phyloP scores from a whole-genome alignment of 805 yeast species.

The Wickerhamiella siamensis region DNA sequence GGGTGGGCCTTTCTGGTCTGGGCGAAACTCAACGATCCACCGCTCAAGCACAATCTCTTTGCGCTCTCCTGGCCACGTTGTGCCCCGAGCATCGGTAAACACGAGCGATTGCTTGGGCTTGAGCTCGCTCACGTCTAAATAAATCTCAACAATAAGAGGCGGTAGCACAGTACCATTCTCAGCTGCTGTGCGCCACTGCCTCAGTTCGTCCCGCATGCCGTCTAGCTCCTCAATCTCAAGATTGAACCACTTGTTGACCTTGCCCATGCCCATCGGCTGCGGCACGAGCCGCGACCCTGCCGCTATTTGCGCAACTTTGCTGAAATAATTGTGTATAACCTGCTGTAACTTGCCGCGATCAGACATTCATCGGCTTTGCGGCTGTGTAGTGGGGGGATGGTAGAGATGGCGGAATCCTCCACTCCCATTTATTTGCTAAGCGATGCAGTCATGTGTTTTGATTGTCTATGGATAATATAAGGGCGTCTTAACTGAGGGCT shows the following conservation, averaged over 20 bases:
- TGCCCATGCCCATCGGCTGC: constrained; percentile 4
- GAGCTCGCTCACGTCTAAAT: constrained; percentile 48
- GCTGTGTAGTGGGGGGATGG: too few species aligned
- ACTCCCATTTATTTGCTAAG: too few species aligned
- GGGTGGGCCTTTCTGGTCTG: constrained; percentile 15
- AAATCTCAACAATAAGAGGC: constrained; percentile 75
- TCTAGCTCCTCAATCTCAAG: constrained; percentile 28
- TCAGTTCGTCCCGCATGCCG: constrained; percentile 39
- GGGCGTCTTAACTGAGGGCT: too few species aligned
- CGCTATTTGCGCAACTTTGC: constrained; percentile 27
- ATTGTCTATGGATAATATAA: too few species aligned
- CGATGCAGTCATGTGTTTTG: too few species aligned
- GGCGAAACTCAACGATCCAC: constrained; percentile 77
- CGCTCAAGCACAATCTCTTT: constrained; percentile 85
- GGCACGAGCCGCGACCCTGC: constrained; percentile 15
- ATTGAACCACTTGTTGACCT: constrained; percentile 27
- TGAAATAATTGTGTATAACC: constrained; percentile 27
- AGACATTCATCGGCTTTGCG: constrained; percentile 4
- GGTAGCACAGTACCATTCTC: constrained; percentile 20
- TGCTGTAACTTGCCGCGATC: constrained; percentile 15
- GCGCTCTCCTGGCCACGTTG: constrained; percentile 37
- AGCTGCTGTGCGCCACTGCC: constrained; percentile 39
- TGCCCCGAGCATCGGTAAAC: constrained; percentile 35
- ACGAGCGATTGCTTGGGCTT: constrained; percentile 44
- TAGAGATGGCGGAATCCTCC: too few species aligned